These are phyloP conservation scores for Panicum virgatum DNA, from an alignment of 202 grass and related monocot species.

Conservation along the genomic window DNA sequence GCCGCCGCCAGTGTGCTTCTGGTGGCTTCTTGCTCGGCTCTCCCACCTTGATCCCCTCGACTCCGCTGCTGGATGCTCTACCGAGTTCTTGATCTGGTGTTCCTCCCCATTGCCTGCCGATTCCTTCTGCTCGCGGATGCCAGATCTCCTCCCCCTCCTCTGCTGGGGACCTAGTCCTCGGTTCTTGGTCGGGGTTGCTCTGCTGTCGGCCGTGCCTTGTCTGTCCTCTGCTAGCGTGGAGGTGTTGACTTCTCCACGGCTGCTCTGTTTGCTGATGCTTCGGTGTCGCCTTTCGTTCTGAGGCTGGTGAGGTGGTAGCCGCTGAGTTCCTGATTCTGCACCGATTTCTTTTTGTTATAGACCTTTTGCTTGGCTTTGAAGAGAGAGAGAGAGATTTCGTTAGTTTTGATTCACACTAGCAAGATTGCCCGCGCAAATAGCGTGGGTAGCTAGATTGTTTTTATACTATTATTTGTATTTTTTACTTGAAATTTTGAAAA, in stretches of 20 bases:
- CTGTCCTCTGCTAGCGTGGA: background rate
- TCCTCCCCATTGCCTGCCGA: background rate
- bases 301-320: background rate
- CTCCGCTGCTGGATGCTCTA: background rate
- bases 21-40: background rate
- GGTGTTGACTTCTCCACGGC: background rate
- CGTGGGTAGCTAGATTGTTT: no score
- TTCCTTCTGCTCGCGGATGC: background rate
- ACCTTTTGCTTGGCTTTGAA: background rate
- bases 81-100: background rate
- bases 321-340: background rate
- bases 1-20: background rate
- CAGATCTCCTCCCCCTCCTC: constrained; percentile 13
- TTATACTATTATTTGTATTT: no score
- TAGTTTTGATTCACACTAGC: no score
- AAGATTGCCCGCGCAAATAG: no score
- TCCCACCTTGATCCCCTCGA: background rate
- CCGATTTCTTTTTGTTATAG: background rate
- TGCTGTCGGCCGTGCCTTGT: background rate
- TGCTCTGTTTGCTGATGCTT: background rate
- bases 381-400: background rate
- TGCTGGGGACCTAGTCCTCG: background rate
- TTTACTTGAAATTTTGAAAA: no score
- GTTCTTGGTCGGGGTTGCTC: background rate
- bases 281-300: background rate